Evolutionary conservation across 1,139 yeast genomes (phyloP), one percentile per base, ranked within the genome.

Genomic region (Candida labiduridarum): DNA sequence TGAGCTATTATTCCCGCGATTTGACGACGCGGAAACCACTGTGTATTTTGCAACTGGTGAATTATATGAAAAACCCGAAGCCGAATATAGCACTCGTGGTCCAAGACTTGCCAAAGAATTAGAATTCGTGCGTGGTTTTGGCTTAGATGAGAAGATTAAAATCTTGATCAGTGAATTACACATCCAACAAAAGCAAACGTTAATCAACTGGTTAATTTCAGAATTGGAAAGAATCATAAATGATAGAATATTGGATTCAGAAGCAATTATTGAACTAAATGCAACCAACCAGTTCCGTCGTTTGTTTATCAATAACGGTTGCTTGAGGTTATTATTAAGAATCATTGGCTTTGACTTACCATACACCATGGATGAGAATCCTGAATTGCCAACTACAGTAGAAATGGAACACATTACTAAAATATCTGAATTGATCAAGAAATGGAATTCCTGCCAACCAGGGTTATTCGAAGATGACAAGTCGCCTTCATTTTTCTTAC

Each of bases 1-100:
- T 14, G 97, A 91, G 59, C 58, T 92, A 9, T 68, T 90, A 40
- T 88, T 89, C 66, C 80, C 86, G 27, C 72, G 89, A 58, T 66
- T 84, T 55, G 82, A 82, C 46, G 82, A 78, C 18, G 64, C 64
- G 12, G 69, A 67, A 29, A 65, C 66, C 38, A 66, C 66, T 48
- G 62, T 71, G 2, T 82, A 65, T 54, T 67, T 79, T 55, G 66
- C 75, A 25, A 69, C 79, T 1, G 89, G 92, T 35, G 89, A 85
- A 46, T 63, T 78, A 10, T 64, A 56, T 52, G 54, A 58, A 30
- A 66, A 65, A 41, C 64, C 64, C 2, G 64, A 61, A 29, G 54
- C 52, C 15, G 44, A 53, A 19, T 56, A 58, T 27, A 51, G 56
- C 15, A 48, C 54, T 1, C 54, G 54, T 3, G 62, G 55, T 12